Conservation (phyloP, 2,329 filamentous ascomycete genomes). For the Emergomyces africanus region DNA sequence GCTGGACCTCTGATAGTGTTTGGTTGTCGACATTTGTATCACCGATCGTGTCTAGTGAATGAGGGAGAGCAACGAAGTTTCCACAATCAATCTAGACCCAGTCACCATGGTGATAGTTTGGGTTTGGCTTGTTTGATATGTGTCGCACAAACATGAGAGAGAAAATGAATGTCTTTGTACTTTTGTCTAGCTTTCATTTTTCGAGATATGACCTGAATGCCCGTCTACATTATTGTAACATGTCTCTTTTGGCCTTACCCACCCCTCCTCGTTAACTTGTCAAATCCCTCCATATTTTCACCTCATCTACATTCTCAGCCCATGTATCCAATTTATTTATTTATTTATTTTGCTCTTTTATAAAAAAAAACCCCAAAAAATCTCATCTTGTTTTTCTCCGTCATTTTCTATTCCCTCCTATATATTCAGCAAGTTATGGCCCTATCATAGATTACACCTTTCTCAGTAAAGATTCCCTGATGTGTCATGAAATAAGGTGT, state of each 20-base stretch:
- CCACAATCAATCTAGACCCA: not conserved
- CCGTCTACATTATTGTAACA: no score
- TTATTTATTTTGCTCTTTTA: no score
- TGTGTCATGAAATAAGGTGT: not conserved
- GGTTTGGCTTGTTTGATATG: slow-evolving; percentile 25
- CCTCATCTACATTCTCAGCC: not conserved
- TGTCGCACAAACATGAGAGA: slow-evolving; percentile 14
- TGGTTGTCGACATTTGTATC: slow-evolving; percentile 37
- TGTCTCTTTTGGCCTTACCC: not conserved
- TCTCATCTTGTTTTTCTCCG: not conserved
- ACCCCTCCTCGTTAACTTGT: not conserved
- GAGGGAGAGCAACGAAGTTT: slow-evolving; percentile 2
- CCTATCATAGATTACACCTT: not conserved
- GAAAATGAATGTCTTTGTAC: slow-evolving; percentile 1
- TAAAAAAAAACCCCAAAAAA: no score
- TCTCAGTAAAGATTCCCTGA: not conserved
- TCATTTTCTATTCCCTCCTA: not conserved
- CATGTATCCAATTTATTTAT: not conserved
- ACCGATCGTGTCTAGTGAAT: slow-evolving; percentile 30
- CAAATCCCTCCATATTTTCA: not conserved
- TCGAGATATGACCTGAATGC: not conserved
- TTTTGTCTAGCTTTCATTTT: slow-evolving; percentile 6
- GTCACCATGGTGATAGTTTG: slow-evolving; percentile 13
- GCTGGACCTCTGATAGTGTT: slow-evolving; percentile 31
- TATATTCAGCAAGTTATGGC: not conserved